These are phyloP conservation scores for Aspergillus sp. DNA, from an alignment of 2,329 filamentous ascomycete species.

Conservation along the genomic window DNA sequence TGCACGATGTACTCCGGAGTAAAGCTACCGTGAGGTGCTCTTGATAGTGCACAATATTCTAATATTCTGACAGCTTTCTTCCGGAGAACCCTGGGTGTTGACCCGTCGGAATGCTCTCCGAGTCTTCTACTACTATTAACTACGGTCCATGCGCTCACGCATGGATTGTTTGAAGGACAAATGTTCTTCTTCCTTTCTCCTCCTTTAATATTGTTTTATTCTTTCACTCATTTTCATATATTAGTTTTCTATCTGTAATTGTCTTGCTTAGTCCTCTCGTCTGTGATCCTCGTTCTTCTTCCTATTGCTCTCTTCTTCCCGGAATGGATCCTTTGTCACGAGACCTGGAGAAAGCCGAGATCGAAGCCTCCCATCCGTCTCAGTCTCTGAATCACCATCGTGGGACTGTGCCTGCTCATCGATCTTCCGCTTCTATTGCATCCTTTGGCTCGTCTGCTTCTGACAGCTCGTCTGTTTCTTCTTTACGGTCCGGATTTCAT, in stretches of 20 bases:
- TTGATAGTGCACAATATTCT: too few species aligned
- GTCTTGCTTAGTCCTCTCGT: background rate
- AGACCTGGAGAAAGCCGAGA: slow-evolving; percentile 32
- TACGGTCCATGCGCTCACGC: too few species aligned
- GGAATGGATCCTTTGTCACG: slow-evolving; percentile 32
- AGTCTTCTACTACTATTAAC: too few species aligned
- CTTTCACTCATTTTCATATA: too few species aligned
- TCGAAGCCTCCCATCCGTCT: slow-evolving; percentile 18
- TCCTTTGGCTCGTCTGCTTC: slow-evolving; percentile 9
- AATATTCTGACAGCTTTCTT: too few species aligned
- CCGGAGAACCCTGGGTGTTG: too few species aligned
- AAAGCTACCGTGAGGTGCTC: too few species aligned
- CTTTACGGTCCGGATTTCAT: slow-evolving; percentile 15
- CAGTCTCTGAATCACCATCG: slow-evolving; percentile 8
- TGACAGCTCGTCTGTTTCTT: slow-evolving; percentile 16
- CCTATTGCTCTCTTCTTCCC: background rate
- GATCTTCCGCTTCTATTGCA: background rate
- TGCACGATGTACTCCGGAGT: too few species aligned
- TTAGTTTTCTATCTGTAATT: background rate
- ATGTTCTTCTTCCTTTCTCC: too few species aligned
- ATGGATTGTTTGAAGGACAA: too few species aligned
- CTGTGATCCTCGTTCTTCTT: background rate
- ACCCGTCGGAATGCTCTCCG: too few species aligned
- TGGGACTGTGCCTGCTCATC: slow-evolving; percentile 7
- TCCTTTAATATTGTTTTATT: too few species aligned